A percentile compares a stretch with the other conserved stretches of the same genome.
Conservation (phyloP, 768 basidiomycete species). For the Lactarius indigo region DNA sequence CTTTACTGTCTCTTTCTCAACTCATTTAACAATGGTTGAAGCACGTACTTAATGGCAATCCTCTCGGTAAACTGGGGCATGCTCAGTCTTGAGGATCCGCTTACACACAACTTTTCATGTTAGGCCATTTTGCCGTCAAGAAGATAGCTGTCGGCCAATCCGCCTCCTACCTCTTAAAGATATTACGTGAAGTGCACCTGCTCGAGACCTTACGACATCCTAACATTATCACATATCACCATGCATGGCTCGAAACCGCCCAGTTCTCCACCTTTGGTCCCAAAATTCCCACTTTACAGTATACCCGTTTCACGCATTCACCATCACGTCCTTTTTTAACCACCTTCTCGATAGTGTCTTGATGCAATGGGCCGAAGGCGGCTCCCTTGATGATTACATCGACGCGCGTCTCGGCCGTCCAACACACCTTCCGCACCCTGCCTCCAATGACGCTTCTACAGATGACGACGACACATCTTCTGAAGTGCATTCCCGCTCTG, state of each 20-base stretch:
- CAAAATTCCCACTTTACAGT: slow-evolving; percentile 85
- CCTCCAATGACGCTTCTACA: slow-evolving; percentile 46
- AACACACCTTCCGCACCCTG: slow-evolving; percentile 26
- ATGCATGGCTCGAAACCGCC: slow-evolving; percentile 85
- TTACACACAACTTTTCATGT: slow-evolving; percentile 10
- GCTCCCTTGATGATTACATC: slow-evolving; percentile 84
- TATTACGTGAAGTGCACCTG: slow-evolving; percentile 81
- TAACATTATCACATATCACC: slow-evolving; percentile 94
- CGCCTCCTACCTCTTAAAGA: slow-evolving; percentile 77
- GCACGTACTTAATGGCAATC: slow-evolving; percentile 86
- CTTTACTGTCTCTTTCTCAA: not conserved
- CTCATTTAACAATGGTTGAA: slow-evolving; percentile 30
- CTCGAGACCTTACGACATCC: slow-evolving; percentile 85
- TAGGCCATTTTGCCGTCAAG: slow-evolving; percentile 90
- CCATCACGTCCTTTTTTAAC: not conserved
- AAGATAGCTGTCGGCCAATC: slow-evolving; percentile 95
- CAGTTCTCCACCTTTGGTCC: slow-evolving; percentile 90
- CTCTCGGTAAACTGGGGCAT: slow-evolving; percentile 53
- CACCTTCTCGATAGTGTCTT: slow-evolving; percentile 50
- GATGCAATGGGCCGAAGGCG: slow-evolving; percentile 94
- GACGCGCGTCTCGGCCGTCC: slow-evolving; percentile 68
- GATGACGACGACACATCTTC: slow-evolving; percentile 26
- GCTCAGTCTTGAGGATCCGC: slow-evolving; percentile 7
- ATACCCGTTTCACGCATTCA: slow-evolving; percentile 30
- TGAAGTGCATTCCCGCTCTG: slow-evolving; percentile 50